A percentile compares a stretch with the other conserved stretches of the same genome.
phyloP scores from a whole-genome alignment of 2,329 filamentous ascomycete genomes.

The Akanthomyces muscarius region DNA sequence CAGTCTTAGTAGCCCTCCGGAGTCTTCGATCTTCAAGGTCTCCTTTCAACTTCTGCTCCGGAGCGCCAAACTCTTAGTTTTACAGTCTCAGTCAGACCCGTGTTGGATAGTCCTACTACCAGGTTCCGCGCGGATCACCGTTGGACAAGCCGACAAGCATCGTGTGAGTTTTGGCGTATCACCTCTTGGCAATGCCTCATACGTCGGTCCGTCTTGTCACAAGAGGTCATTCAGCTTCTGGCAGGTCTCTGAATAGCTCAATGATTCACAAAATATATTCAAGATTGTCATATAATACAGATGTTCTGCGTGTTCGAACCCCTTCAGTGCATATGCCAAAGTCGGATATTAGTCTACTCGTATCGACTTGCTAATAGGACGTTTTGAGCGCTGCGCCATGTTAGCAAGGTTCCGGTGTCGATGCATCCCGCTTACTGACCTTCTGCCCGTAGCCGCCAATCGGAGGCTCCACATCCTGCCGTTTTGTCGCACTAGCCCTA shows the following conservation, averaged over 20 bases:
- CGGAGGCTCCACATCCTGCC: constrained; percentile 2
- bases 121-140: not conserved
- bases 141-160: not conserved
- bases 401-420: not conserved
- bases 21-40: not conserved
- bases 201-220: not conserved
- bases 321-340: not conserved
- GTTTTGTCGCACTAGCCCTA: constrained; percentile 3
- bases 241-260: not conserved
- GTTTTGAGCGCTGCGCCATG: not conserved
- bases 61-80: not conserved
- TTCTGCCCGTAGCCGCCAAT: constrained; percentile 3
- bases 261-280: not conserved
- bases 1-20: too few species aligned
- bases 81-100: not conserved
- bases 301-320: not conserved
- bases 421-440: constrained; percentile 1
- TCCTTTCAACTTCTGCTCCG: not conserved
- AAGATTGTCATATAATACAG: not conserved
- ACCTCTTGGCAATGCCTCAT: not conserved
- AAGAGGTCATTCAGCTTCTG: not conserved
- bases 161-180: not conserved
- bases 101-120: not conserved
- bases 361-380: not conserved
- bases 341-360: not conserved